phyloP scores from a whole-genome alignment of 805 yeast species.

The Peterozyma toletana region DNA sequence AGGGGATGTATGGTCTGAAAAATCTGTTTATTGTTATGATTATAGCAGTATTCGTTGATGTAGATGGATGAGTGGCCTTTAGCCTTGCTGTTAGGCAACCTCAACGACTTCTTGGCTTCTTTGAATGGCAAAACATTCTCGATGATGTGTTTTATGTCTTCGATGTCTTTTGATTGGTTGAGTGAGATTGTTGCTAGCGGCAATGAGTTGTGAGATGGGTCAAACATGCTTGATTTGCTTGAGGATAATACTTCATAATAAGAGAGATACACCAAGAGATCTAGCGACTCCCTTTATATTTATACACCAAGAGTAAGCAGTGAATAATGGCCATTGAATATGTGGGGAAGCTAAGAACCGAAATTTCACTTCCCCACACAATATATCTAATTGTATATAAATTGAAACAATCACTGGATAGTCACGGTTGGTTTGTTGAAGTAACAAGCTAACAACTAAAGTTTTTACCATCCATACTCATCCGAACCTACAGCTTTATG shows the following conservation, averaged over 20 bases:
- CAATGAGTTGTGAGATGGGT: not conserved
- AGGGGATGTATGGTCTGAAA: constrained; percentile 24
- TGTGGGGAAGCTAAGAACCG: too few species aligned
- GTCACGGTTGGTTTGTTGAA: too few species aligned
- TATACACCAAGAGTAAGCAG: too few species aligned
- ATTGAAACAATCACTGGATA: too few species aligned
- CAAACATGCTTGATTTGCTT: too few species aligned
- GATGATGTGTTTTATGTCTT: not conserved
- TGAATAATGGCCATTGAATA: too few species aligned
- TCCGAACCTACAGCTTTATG: too few species aligned
- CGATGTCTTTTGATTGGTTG: constrained; percentile 1
- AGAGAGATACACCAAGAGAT: not conserved
- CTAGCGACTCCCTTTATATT: not conserved
- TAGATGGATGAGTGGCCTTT: constrained; percentile 5
- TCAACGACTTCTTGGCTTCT: not conserved
- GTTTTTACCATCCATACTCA: too few species aligned
- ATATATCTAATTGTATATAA: too few species aligned
- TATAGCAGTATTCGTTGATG: constrained; percentile 1
- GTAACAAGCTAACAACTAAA: too few species aligned
- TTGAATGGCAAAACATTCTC: constrained; percentile 2
- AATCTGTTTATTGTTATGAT: not conserved
- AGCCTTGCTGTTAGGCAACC: constrained; percentile 1
- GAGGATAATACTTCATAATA: not conserved
- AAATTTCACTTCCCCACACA: too few species aligned
- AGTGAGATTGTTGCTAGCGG: not conserved